These are phyloP conservation scores for Zea luxurians DNA, from an alignment of 176 grass and related monocot genomes.

Conservation along the genomic window DNA sequence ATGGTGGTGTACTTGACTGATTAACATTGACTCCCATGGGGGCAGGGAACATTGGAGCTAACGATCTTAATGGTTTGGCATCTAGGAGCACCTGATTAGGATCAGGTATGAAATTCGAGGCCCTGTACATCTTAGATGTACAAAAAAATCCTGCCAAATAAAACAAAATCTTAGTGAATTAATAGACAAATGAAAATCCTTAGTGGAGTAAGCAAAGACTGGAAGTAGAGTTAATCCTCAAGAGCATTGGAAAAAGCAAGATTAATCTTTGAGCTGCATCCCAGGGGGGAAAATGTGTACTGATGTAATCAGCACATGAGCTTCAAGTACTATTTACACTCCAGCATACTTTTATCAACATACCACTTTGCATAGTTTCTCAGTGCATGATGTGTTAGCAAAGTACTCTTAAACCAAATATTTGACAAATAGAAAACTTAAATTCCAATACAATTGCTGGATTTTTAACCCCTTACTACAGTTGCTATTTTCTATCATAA, in stretches of 20 bases:
- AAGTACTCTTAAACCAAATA: neutral
- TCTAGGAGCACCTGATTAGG: constrained; percentile 73
- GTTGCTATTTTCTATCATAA: neutral
- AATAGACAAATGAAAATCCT: constrained; percentile 20
- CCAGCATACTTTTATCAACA: constrained; percentile 11
- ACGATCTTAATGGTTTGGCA: constrained; percentile 78
- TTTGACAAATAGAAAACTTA: neutral
- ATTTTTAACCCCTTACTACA: neutral
- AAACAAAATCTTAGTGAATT: constrained; percentile 22
- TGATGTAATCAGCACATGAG: constrained; percentile 9
- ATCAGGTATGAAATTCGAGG: constrained; percentile 43
- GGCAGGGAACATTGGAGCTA: constrained; percentile 93
- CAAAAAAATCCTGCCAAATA: constrained; percentile 30
- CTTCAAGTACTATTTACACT: constrained; percentile 4
- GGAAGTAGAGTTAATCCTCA: constrained; percentile 6
- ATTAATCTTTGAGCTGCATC: constrained; percentile 23
- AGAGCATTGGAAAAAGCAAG: neutral
- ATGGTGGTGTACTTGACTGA: constrained; percentile 66
- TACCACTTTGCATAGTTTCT: neutral
- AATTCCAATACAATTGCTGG: neutral
- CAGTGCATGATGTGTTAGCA: neutral
- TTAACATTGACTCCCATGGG: constrained; percentile 73
- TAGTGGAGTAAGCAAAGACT: constrained; percentile 8
- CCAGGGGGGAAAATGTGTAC: neutral
- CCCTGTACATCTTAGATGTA: constrained; percentile 50